Conservation (phyloP, 148 eudicot genomes). For the Silene latifolia region DNA sequence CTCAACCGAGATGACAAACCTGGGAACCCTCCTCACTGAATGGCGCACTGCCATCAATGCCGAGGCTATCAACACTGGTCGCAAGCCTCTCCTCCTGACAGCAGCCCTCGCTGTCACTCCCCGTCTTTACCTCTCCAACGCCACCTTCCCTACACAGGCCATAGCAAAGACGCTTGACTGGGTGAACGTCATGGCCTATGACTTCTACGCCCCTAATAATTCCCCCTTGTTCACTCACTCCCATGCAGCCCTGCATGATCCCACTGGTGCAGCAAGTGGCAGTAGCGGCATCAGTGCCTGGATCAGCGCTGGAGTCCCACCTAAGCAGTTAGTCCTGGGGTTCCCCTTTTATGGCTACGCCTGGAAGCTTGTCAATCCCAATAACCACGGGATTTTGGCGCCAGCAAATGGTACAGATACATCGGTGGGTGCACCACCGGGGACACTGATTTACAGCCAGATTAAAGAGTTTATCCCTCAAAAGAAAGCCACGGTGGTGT, state of each 20-base stretch:
- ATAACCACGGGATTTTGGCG: conserved; percentile 31
- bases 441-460: conserved; percentile 20
- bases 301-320: conserved; percentile 31
- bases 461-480: conserved; percentile 24
- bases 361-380: conserved; percentile 29
- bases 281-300: conserved; percentile 35
- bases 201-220: conserved; percentile 29
- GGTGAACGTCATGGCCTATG: conserved; percentile 53
- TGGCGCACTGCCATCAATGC: conserved; percentile 42
- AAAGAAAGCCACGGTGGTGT: conserved; percentile 25
- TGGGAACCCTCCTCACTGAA: conserved; percentile 33
- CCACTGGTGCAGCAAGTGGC: conserved; percentile 30
- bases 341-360: conserved; percentile 51
- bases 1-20: conserved; percentile 35
- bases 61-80: conserved; percentile 25
- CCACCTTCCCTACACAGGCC: conserved; percentile 10
- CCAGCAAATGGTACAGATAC: conserved; percentile 27
- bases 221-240: conserved; percentile 22
- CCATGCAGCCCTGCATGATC: conserved; percentile 35
- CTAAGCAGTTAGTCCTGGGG: conserved; percentile 35
- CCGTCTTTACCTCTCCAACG: background rate
- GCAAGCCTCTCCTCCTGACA: conserved; percentile 28
- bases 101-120: conserved; percentile 39
- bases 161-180: conserved; percentile 35
- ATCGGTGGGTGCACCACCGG: conserved; percentile 1